Evolutionary conservation across 805 yeast species (phyloP).

Genomic region (Lachancea sp.): DNA sequence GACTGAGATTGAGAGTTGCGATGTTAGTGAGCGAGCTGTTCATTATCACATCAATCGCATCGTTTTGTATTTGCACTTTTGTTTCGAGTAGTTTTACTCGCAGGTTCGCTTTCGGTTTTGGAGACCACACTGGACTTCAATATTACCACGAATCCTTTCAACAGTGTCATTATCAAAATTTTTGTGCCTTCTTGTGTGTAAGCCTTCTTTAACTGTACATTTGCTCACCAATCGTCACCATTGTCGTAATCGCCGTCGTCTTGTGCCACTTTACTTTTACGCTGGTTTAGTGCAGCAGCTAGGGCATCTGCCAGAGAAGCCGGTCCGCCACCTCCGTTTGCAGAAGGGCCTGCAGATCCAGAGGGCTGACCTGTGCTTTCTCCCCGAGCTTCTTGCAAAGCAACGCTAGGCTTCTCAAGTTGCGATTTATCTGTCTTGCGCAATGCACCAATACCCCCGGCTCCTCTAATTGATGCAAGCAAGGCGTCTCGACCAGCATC

Average conservation of each 20-base stretch:
- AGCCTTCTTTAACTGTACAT: no score
- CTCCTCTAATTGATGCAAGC: constrained; percentile 76
- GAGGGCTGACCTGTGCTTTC: constrained; percentile 39
- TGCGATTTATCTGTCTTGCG: constrained; percentile 78
- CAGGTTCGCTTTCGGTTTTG: no score
- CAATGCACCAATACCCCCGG: constrained; percentile 65
- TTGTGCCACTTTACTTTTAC: constrained; percentile 84
- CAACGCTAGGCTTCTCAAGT: constrained; percentile 69
- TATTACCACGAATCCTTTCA: neutral
- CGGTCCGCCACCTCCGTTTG: constrained; percentile 45
- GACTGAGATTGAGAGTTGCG: no score
- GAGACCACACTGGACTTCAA: no score
- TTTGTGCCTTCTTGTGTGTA: no score
- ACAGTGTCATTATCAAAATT: neutral
- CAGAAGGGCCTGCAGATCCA: constrained; percentile 34
- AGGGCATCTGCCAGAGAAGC: constrained; percentile 78
- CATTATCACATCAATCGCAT: no score
- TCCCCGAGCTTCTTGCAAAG: constrained; percentile 67
- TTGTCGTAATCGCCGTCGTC: constrained; percentile 88
- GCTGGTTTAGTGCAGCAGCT: constrained; percentile 73
- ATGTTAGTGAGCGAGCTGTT: no score
- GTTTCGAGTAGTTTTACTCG: no score
- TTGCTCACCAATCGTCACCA: constrained; percentile 25
- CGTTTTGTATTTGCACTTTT: no score
- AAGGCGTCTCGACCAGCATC: constrained; percentile 72